Percentiles rank a stretch among this genome's conserved stretches.
phyloP scores from a whole-genome alignment of 2,329 filamentous ascomycete genomes.

The Hirsutella thompsonii region DNA sequence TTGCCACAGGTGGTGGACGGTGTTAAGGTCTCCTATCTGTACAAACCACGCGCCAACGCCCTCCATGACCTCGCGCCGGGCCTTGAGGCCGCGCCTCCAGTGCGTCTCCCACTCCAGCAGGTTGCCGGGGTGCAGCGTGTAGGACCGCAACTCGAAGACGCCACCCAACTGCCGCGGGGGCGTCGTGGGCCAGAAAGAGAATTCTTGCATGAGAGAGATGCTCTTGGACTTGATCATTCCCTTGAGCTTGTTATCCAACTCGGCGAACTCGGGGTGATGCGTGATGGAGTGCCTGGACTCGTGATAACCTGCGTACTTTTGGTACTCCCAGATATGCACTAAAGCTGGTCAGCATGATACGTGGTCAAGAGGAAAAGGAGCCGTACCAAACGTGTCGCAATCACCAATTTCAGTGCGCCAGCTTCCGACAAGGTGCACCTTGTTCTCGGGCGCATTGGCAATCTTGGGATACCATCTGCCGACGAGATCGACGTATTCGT shows the following conservation, averaged over 20 bases:
- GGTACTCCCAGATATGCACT: slow-evolving; percentile 99
- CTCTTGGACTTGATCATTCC: slow-evolving; percentile 73
- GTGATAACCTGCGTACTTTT: slow-evolving; percentile 93
- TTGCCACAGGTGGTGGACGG: slow-evolving; percentile 96
- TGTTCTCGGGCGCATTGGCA: slow-evolving; percentile 74
- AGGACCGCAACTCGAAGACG: slow-evolving; percentile 90
- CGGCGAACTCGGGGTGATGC: slow-evolving; percentile 67
- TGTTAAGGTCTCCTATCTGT: slow-evolving; percentile 94
- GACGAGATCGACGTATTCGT: slow-evolving; percentile 85
- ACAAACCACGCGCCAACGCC: slow-evolving; percentile 98
- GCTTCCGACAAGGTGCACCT: slow-evolving; percentile 91
- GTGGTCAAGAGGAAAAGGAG: background rate
- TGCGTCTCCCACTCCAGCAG: slow-evolving; percentile 98
- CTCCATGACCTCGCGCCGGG: slow-evolving; percentile 93
- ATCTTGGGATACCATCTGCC: slow-evolving; percentile 87
- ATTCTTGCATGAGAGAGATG: slow-evolving; percentile 95
- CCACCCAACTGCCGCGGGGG: slow-evolving; percentile 81
- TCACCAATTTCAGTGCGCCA: slow-evolving; percentile 98
- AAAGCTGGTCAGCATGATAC: slow-evolving; percentile 7
- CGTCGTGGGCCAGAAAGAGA: slow-evolving; percentile 97
- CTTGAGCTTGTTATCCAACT: slow-evolving; percentile 76
- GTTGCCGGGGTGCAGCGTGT: slow-evolving; percentile 91
- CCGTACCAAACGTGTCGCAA: slow-evolving; percentile 85
- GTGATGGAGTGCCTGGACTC: slow-evolving; percentile 78
- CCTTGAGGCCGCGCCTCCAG: slow-evolving; percentile 85